Conservation (phyloP, 257 asterid genomes). For the Nicotiana undulata region DNA sequence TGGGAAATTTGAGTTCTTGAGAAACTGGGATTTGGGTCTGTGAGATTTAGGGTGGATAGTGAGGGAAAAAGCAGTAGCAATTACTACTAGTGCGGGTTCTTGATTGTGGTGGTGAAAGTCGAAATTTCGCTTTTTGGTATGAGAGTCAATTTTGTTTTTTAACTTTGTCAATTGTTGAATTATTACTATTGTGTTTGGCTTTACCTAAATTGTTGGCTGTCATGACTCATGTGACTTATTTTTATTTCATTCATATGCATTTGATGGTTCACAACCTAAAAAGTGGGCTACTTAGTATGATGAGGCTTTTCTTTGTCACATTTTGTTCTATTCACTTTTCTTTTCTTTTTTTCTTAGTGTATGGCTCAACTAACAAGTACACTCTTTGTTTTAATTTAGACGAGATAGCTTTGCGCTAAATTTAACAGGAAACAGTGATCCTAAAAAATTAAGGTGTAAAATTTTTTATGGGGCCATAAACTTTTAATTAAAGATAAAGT, state of each 20-base stretch:
- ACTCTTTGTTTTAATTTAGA: no score
- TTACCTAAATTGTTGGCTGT: background rate
- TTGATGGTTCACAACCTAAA: background rate
- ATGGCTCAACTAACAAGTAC: no score
- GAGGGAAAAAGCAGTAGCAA: conserved; percentile 4
- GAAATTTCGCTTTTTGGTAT: background rate
- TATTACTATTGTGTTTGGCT: background rate
- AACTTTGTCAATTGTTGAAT: background rate
- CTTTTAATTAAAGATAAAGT: no score
- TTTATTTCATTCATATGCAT: background rate
- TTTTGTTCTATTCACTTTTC: no score
- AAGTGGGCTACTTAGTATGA: background rate
- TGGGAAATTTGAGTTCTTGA: background rate
- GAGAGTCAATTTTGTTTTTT: background rate
- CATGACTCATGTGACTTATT: conserved; percentile 18
- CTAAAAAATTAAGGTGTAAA: no score
- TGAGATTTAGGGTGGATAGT: background rate
- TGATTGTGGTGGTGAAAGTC: background rate
- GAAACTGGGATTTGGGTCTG: background rate
- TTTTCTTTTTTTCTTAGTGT: no score
- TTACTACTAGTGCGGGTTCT: background rate
- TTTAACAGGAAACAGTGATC: no score
- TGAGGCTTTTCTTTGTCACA: background rate
- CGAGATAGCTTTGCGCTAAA: no score
- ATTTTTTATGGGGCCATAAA: no score